A percentile compares a stretch with the other conserved stretches of the same genome.
phyloP scores from a whole-genome alignment of 805 yeast species.

The Saccharomycopsis amapae region DNA sequence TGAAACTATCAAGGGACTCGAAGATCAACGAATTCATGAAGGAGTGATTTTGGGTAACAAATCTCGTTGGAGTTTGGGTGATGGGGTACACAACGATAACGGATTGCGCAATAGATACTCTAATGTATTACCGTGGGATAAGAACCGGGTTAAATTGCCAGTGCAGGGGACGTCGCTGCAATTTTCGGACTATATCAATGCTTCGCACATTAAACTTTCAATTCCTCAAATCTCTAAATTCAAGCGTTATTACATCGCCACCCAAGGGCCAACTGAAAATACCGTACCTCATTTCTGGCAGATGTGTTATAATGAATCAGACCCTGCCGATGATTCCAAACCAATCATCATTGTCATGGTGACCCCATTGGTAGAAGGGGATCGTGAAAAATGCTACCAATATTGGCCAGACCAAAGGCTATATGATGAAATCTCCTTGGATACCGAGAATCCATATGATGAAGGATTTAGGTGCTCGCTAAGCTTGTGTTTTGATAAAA shows the following conservation, averaged over 20 bases:
- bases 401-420: constrained; percentile 64
- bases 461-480: constrained; percentile 16
- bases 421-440: constrained; percentile 18
- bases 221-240: constrained; percentile 21
- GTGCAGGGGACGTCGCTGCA: constrained; percentile 13
- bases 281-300: constrained; percentile 89
- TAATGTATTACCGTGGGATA: constrained; percentile 61
- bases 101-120: constrained; percentile 60
- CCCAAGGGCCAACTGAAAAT: constrained; percentile 70
- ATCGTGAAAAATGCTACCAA: constrained; percentile 66
- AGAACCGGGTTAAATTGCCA: constrained; percentile 42
- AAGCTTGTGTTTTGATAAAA: constrained; percentile 1
- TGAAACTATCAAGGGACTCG: constrained; percentile 30
- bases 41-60: constrained; percentile 25
- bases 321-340: constrained; percentile 46
- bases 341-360: constrained; percentile 59
- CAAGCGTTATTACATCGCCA: constrained; percentile 45
- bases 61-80: constrained; percentile 23
- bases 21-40: constrained; percentile 33
- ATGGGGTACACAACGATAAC: too few relatives aligned
- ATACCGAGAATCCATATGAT: constrained; percentile 9
- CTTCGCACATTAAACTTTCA: constrained; percentile 54
- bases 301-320: constrained; percentile 56
- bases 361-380: constrained; percentile 66
- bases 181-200: constrained; percentile 68